Percentiles rank a stretch among this genome's conserved stretches.
phyloP scores from a whole-genome alignment of 2,329 filamentous ascomycete genomes.

The Tolypocladium paradoxum region DNA sequence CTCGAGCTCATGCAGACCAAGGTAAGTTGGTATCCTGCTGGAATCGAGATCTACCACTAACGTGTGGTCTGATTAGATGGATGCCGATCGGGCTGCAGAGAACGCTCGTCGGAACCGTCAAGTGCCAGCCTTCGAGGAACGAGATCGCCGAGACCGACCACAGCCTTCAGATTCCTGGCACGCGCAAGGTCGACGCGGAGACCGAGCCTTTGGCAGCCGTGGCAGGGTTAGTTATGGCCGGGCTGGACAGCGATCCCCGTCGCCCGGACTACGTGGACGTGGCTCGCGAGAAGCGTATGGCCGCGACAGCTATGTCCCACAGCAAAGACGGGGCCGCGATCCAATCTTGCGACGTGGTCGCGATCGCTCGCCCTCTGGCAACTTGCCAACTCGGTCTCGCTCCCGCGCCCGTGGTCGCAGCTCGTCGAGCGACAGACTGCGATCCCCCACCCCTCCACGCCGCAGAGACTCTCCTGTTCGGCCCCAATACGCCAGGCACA shows the following conservation, averaged over 20 bases:
- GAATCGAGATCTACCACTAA: constrained; percentile 1
- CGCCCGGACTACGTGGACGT: constrained; percentile 33
- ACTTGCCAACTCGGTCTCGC: constrained; percentile 12
- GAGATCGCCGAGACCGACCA: constrained; percentile 45
- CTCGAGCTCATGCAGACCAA: constrained; percentile 89
- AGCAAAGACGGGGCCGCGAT: constrained; percentile 31
- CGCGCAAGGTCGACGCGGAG: constrained; percentile 40
- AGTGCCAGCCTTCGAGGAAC: constrained; percentile 54
- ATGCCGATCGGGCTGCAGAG: constrained; percentile 73
- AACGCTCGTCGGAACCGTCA: constrained; percentile 60
- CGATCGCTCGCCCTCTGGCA: constrained; percentile 23
- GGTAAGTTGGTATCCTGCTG: constrained; percentile 36
- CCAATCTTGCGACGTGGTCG: constrained; percentile 16
- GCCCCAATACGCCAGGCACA: constrained; percentile 23
- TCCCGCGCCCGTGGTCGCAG: constrained; percentile 23
- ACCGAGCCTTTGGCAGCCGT: constrained; percentile 34
- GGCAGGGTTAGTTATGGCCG: constrained; percentile 35
- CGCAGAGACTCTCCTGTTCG: constrained; percentile 22
- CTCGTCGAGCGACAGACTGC: constrained; percentile 17
- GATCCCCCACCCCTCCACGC: constrained; percentile 21
- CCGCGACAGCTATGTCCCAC: constrained; percentile 44
- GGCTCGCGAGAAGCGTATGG: constrained; percentile 32
- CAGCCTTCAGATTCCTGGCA: constrained; percentile 44
- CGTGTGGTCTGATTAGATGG: constrained; percentile 42
- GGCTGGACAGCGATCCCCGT: constrained; percentile 33